Conservation (phyloP, 768 basidiomycete genomes). For the Coprinopsis strossmayeri region DNA sequence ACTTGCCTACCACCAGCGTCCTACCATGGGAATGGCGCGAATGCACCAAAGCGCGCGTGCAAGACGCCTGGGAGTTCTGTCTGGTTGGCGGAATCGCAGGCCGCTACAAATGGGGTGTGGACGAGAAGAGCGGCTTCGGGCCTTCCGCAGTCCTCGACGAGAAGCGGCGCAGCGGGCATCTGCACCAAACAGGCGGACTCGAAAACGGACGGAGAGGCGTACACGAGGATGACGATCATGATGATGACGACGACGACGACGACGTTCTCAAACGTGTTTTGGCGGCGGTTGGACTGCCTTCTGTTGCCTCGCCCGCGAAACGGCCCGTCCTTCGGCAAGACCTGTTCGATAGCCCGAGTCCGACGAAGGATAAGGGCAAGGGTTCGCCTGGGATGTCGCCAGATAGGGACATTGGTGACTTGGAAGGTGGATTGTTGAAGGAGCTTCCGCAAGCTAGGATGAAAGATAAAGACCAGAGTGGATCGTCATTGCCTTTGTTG, state of each 20-base stretch:
- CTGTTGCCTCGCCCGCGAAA: conserved; percentile 45
- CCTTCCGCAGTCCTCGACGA: no score
- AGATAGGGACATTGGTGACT: no score
- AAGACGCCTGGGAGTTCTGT: conserved; percentile 82
- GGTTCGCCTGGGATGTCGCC: no score
- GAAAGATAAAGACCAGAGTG: conserved; percentile 34
- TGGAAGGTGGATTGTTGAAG: neutral
- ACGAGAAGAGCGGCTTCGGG: conserved; percentile 9
- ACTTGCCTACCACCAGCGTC: no score
- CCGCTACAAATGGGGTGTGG: conserved; percentile 11
- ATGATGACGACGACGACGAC: conserved; percentile 11
- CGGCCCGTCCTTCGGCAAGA: conserved; percentile 57
- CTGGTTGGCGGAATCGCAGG: conserved; percentile 26
- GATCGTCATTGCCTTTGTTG: conserved; percentile 37
- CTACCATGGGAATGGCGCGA: conserved; percentile 81
- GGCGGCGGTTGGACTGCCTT: conserved; percentile 50
- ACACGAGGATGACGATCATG: no score
- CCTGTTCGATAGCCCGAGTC: conserved; percentile 60
- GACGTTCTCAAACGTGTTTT: conserved; percentile 42
- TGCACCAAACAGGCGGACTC: conserved; percentile 23
- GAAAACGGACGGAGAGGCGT: no score
- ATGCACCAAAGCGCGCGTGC: conserved; percentile 60
- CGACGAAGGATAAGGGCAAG: conserved; percentile 21
- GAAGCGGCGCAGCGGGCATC: no score
- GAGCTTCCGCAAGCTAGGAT: conserved; percentile 20